These are phyloP conservation scores for Kluyveromyces siamensis DNA, from an alignment of 805 yeast genomes.

Conservation along the genomic window DNA sequence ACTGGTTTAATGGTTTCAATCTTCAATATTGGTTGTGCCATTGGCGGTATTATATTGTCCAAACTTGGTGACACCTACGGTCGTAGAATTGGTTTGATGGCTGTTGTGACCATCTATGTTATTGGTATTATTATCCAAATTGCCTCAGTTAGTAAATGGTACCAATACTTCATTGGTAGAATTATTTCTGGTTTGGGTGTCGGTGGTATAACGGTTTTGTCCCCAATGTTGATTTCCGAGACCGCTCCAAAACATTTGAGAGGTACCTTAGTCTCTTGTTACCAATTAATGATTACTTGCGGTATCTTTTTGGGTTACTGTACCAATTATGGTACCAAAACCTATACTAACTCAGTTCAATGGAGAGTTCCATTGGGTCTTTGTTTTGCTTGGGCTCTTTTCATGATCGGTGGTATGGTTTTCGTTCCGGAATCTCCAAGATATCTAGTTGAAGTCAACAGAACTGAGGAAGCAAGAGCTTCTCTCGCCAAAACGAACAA, in stretches of 20 bases:
- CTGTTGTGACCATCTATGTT: conserved; percentile 52
- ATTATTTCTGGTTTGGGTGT: conserved; percentile 64
- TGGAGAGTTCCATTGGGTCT: conserved; percentile 69
- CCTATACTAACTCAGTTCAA: conserved; percentile 37
- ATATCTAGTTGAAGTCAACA: conserved; percentile 46
- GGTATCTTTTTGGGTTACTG: conserved; percentile 75
- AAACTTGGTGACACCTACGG: conserved; percentile 54
- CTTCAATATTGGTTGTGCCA: conserved; percentile 66
- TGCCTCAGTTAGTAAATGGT: conserved; percentile 45
- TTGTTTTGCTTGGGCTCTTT: conserved; percentile 37
- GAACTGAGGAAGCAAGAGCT: conserved; percentile 50
- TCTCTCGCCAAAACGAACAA: conserved; percentile 54
- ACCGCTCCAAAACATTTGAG: conserved; percentile 36
- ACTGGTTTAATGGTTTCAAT: conserved; percentile 48
- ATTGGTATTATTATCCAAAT: conserved; percentile 63
- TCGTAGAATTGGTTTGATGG: conserved; percentile 52
- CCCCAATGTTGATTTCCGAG: conserved; percentile 57
- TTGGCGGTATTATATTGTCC: conserved; percentile 55
- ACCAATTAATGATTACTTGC: conserved; percentile 60
- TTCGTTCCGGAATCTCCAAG: conserved; percentile 72
- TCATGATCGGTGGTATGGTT: conserved; percentile 30
- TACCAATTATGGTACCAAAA: conserved; percentile 49
- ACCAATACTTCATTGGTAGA: conserved; percentile 64
- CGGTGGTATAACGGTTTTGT: conserved; percentile 67
- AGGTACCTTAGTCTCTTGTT: conserved; percentile 63